Base-by-base conservation (phyloP, 2,329 filamentous ascomycete genomes). In the Apiospora koreana region DNA sequence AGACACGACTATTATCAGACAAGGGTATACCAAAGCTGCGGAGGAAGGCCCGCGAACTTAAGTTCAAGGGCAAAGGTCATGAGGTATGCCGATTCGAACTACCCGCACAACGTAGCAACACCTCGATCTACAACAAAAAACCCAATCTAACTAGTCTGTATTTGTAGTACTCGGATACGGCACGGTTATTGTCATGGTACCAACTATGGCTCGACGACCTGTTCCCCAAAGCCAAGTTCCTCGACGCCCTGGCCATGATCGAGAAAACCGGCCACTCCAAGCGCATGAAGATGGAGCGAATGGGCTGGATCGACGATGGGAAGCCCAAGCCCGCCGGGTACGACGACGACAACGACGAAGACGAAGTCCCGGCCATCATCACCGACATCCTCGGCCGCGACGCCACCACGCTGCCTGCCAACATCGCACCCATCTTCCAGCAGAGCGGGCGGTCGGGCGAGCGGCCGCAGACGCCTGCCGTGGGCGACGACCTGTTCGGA, bases 121-220 rank as follows among this genome's bases (percentile, higher is more conserved):
- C 25, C 10, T 10, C 2, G 16, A 66, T 21, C 23, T 1, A 42
- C 41, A 42, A 7, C 9, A 21, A 35, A 21, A 9, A 25, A 1
- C n/a, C 14, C 46, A 25, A 14, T n/a, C 35, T 45, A 42, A 54
- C 16, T 21, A 23, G 25, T 74, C n/a, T 43, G 16, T 7, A 12
- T 42, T 12, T 42, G 1, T 69, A 95, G 91, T 98, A 96, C 81
- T 91, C 92, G 23, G 96, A 99, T 78, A 89, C 94, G 14, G 88
- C 91, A 0, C 89, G 91, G 21, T 87, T 99, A 31, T 86, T 99
- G 65, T 94, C 93, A 31, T 93, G 97, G 79, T 99, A 98, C 79
- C 96, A 98, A 79, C 82, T 97, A 69, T 99, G 96, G 96, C 92
- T 99, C 1, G 95, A 99, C 81, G 94, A 98, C 77, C 86, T 99